phyloP scores from a whole-genome alignment of 768 basidiomycete species.

The Boletus edulis region DNA sequence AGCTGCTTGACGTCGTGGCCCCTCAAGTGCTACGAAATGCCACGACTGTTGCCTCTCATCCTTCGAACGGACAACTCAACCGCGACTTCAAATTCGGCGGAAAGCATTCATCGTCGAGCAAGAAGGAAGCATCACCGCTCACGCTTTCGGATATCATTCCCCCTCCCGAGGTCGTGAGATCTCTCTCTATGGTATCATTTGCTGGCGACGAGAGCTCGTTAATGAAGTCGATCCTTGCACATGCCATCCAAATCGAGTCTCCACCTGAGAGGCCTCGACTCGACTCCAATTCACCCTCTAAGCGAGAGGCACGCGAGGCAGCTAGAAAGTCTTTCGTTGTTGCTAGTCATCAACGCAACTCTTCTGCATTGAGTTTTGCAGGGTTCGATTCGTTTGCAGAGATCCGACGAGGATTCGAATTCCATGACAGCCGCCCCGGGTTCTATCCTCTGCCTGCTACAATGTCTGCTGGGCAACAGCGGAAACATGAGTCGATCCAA shows the following conservation, averaged over 20 bases:
- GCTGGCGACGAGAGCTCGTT: constrained; percentile 51
- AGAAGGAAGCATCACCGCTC: constrained; percentile 26
- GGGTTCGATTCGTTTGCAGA: constrained; percentile 78
- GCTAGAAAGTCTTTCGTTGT: constrained; percentile 14
- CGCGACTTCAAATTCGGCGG: constrained; percentile 77
- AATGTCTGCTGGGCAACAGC: constrained; percentile 38
- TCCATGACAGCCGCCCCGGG: constrained; percentile 54
- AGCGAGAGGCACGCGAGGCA: constrained; percentile 26
- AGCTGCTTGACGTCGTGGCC: constrained; percentile 17
- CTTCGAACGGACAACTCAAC: constrained; percentile 67
- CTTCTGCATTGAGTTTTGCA: constrained; percentile 61
- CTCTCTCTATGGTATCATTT: constrained; percentile 45
- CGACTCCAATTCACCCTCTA: constrained; percentile 46
- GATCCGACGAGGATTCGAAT: constrained; percentile 78
- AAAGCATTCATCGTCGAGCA: constrained; percentile 15
- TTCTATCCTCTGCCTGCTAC: constrained; percentile 60
- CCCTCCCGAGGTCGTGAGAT: constrained; percentile 50
- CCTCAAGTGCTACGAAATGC: constrained; percentile 21
- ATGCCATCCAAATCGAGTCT: constrained; percentile 35
- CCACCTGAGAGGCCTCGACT: constrained; percentile 31
- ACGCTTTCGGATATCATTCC: constrained; percentile 79
- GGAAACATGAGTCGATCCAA: constrained; percentile 56
- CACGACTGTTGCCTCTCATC: constrained; percentile 39
- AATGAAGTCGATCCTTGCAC: constrained; percentile 53
- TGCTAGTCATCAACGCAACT: constrained; percentile 32